Percentiles rank a stretch among this genome's conserved stretches.
These are phyloP conservation scores for Ustilago hordei DNA, from an alignment of 1,284 basidiomycete species.

Conservation along the genomic window DNA sequence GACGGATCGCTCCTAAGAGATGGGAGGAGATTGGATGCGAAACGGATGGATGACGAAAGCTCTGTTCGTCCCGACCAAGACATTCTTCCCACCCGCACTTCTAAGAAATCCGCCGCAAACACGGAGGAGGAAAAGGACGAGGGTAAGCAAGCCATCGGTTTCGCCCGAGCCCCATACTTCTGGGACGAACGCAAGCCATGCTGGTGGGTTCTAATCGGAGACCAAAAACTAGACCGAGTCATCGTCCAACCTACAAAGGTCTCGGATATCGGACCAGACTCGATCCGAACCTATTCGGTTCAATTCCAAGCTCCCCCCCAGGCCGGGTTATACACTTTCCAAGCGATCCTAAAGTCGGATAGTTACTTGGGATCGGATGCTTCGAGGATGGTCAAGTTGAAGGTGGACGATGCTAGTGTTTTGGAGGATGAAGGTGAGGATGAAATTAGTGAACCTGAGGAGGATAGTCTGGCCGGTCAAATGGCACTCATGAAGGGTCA, in stretches of 20 bases:
- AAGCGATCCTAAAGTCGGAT: constrained; percentile 85
- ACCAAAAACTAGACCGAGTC: constrained; percentile 87
- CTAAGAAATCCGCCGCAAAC: constrained; percentile 10
- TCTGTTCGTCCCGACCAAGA: constrained; percentile 63
- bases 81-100: constrained; percentile 12
- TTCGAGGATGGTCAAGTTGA: constrained; percentile 67
- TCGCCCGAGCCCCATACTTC: constrained; percentile 91
- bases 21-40: constrained; percentile 55
- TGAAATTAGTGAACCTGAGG: constrained; percentile 68
- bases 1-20: constrained; percentile 58
- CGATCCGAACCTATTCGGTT: constrained; percentile 85
- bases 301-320: constrained; percentile 94
- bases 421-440: constrained; percentile 61
- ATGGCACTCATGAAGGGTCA: constrained; percentile 97
- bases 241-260: constrained; percentile 91
- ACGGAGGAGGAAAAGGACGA: constrained; percentile 59
- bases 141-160: constrained; percentile 73
- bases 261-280: constrained; percentile 73
- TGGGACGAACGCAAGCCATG: constrained; percentile 64
- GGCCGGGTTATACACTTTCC: constrained; percentile 88
- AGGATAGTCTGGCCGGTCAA: constrained; percentile 85
- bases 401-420: constrained; percentile 78
- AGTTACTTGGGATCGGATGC: constrained; percentile 85
- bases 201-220: constrained; percentile 78
- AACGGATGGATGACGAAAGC: constrained; percentile 70